A percentile compares a stretch with the other conserved stretches of the same genome.
These are phyloP conservation scores for Beta macrorhiza DNA, from an alignment of 179 eudicot species.

Conservation along the genomic window DNA sequence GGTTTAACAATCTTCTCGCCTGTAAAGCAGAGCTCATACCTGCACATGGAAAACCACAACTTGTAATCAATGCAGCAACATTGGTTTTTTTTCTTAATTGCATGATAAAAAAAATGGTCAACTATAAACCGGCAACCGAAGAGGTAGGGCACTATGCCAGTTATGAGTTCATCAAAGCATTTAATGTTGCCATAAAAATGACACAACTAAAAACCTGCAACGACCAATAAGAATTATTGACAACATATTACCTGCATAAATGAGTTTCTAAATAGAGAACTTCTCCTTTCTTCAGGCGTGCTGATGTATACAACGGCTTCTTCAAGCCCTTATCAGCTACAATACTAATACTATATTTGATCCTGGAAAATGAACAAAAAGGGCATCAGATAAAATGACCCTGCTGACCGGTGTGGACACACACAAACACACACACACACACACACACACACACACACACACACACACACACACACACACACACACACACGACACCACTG, in stretches of 20 bases:
- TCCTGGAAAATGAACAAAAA: conserved; percentile 45
- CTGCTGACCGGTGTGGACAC: background rate
- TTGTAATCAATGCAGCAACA: background rate
- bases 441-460: background rate
- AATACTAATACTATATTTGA: conserved; percentile 79
- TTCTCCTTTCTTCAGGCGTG: conserved; percentile 94
- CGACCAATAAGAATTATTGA: background rate
- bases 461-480: background rate
- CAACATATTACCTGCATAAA: conserved; percentile 56
- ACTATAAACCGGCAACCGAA: background rate
- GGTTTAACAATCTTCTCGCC: conserved; percentile 77
- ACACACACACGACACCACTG: background rate
- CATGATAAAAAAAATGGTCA: background rate
- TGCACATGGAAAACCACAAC: conserved; percentile 26
- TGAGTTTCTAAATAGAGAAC: conserved; percentile 91
- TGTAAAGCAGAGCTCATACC: conserved; percentile 90
- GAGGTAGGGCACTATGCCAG: background rate
- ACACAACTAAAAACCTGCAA: background rate
- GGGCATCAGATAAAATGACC: background rate
- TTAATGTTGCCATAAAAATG: background rate
- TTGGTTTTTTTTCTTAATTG: background rate
- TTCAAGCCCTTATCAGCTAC: conserved; percentile 97
- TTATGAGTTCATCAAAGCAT: background rate
- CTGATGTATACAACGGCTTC: conserved; percentile 80
- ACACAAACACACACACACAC: background rate